These are phyloP conservation scores for Coemansia asiatica DNA, from an alignment of 192 early-diverging fungal genomes.

Conservation along the genomic window DNA sequence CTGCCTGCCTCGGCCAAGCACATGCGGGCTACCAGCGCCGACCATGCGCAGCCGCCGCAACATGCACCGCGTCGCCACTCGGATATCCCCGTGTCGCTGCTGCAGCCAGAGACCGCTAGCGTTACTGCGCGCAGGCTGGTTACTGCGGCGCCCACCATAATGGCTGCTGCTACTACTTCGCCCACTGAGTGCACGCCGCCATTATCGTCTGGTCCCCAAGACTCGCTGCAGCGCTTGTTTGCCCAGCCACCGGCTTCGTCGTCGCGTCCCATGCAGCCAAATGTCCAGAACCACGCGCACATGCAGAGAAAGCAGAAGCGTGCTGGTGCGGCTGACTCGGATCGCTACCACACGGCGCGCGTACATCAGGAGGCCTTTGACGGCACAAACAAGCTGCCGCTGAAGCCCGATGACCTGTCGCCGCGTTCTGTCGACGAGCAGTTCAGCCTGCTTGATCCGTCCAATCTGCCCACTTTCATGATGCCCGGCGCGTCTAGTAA, in stretches of 20 bases:
- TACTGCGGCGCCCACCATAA: not conserved
- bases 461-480: conserved; percentile 50
- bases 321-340: conserved; percentile 5
- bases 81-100: conserved; percentile 29
- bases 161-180: conserved; percentile 14
- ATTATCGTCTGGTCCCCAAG: conserved; percentile 12
- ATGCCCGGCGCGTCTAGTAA: conserved; percentile 19
- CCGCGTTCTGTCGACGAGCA: conserved; percentile 35
- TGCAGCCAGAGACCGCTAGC: conserved; percentile 9
- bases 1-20: conserved; percentile 9
- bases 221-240: not conserved
- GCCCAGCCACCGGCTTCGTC: conserved; percentile 9
- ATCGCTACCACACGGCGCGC: conserved; percentile 34
- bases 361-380: conserved; percentile 53
- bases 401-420: conserved; percentile 45
- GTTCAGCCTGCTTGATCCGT: conserved; percentile 41
- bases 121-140: not conserved
- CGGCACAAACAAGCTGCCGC: conserved; percentile 50
- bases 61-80: conserved; percentile 35
- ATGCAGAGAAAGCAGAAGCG: conserved; percentile 37
- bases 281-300: not conserved
- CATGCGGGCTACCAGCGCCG: conserved; percentile 19
- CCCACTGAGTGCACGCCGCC: conserved; percentile 9
- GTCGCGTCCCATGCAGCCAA: conserved; percentile 12
- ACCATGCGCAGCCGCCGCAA: conserved; percentile 11